These are phyloP conservation scores for Stagonosporopsis chrysanthemi DNA, from an alignment of 2,329 filamentous ascomycete species.

Conservation along the genomic window DNA sequence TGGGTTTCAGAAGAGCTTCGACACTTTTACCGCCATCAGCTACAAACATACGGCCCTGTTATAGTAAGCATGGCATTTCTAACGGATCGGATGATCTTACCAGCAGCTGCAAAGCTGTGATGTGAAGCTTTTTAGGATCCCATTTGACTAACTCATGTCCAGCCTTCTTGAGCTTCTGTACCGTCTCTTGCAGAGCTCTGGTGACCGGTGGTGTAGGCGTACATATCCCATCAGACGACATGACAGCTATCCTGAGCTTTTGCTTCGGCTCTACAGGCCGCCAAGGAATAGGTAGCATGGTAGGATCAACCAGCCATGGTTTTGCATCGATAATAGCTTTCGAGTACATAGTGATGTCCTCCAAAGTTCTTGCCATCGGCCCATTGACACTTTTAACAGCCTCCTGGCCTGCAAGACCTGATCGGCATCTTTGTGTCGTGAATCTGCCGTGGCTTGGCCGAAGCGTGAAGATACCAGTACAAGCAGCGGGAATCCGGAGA, in stretches of 20 bases:
- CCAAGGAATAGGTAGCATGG: constrained; percentile 63
- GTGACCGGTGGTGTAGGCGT: constrained; percentile 61
- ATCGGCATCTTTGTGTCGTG: constrained; percentile 62
- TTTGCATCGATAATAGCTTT: constrained; percentile 53
- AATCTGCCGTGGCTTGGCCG: constrained; percentile 67
- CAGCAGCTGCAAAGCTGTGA: constrained; percentile 59
- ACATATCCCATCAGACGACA: constrained; percentile 60
- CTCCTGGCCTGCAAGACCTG: constrained; percentile 70
- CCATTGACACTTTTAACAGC: constrained; percentile 70
- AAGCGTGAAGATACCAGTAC: constrained; percentile 65
- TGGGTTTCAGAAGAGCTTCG: constrained; percentile 50
- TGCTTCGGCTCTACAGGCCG: constrained; percentile 50
- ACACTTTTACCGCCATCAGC: constrained; percentile 61
- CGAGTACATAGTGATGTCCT: constrained; percentile 57
- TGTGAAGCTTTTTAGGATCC: constrained; percentile 60
- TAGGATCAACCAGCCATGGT: constrained; percentile 62
- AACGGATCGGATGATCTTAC: constrained; percentile 36
- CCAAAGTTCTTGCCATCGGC: constrained; percentile 64
- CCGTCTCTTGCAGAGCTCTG: constrained; percentile 64
- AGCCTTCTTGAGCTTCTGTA: constrained; percentile 59
- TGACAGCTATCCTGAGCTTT: constrained; percentile 66
- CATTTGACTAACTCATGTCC: constrained; percentile 66
- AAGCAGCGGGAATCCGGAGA: constrained; percentile 64
- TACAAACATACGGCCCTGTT: constrained; percentile 54
- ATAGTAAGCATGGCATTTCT: background rate